A percentile compares a stretch with the other conserved stretches of the same genome.
Conservation (phyloP, 495 filamentous ascomycete species). For the Lichina pygmaea region DNA sequence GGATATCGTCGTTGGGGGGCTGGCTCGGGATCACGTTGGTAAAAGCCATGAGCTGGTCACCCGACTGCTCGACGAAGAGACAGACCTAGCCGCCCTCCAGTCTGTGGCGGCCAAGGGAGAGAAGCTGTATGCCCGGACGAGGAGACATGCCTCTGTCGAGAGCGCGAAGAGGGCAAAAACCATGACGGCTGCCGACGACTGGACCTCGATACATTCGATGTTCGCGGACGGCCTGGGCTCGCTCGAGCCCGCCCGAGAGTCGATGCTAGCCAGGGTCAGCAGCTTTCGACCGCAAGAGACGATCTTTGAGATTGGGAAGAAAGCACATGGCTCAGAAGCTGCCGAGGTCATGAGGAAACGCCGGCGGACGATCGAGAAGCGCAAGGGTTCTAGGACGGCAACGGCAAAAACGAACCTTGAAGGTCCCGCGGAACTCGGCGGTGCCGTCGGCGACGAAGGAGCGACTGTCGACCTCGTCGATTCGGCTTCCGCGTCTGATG, state of each 20-base stretch:
- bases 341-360: constrained; percentile 54
- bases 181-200: constrained; percentile 35
- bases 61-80: constrained; percentile 44
- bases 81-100: constrained; percentile 42
- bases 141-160: constrained; percentile 65
- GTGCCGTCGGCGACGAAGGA: constrained; percentile 2
- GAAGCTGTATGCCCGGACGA: constrained; percentile 69
- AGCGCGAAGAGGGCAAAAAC: constrained; percentile 67
- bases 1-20: constrained; percentile 51
- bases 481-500: constrained; percentile 40
- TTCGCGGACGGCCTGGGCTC: constrained; percentile 40
- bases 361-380: constrained; percentile 28
- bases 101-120: constrained; percentile 66
- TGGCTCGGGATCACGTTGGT: constrained; percentile 44
- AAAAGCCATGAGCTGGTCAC: constrained; percentile 49
- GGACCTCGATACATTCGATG: constrained; percentile 43
- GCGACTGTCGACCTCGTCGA: constrained; percentile 14
- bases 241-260: constrained; percentile 41
- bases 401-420: constrained; percentile 6
- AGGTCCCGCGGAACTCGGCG: not conserved
- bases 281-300: constrained; percentile 75
- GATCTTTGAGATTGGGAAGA: constrained; percentile 71
- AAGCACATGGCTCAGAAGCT: constrained; percentile 36
- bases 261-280: constrained; percentile 65
- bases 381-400: constrained; percentile 12